phyloP scores from a whole-genome alignment of 2,329 filamentous ascomycete genomes.

The Tricladium varicosporioides region DNA sequence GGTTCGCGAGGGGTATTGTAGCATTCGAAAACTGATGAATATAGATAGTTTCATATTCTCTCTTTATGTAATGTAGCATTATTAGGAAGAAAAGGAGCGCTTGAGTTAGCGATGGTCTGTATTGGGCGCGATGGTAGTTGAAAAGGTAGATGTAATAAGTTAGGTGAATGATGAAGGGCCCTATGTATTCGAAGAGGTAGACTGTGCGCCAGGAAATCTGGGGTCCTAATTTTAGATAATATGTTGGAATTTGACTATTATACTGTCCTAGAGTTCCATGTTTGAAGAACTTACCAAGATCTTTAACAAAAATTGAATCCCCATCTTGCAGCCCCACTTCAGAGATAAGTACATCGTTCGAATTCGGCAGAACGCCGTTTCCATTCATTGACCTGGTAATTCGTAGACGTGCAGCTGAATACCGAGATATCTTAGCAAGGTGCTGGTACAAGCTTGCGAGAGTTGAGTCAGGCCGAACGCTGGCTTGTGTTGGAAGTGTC shows the following conservation, averaged over 20 bases:
- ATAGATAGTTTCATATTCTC: slow-evolving; percentile 90
- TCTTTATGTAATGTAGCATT: slow-evolving; percentile 70
- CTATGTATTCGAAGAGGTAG: background rate
- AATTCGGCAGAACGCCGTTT: background rate
- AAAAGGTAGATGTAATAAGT: background rate
- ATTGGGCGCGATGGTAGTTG: background rate
- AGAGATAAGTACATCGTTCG: background rate
- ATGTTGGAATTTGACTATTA: too few relatives aligned
- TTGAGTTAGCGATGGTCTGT: background rate
- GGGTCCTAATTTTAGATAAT: too few relatives aligned
- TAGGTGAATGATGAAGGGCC: background rate
- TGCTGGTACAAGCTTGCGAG: background rate
- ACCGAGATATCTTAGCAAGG: background rate
- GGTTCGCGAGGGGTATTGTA: slow-evolving; percentile 88
- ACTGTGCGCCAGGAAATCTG: background rate
- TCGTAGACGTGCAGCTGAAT: background rate
- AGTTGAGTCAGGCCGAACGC: background rate
- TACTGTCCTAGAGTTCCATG: too few relatives aligned
- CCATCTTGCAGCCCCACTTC: background rate
- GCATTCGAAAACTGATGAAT: slow-evolving; percentile 92
- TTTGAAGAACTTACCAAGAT: background rate
- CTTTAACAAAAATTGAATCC: background rate
- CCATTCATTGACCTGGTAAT: background rate
- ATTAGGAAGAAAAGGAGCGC: background rate
- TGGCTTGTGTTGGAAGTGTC: background rate